These are phyloP conservation scores for Venturiaceae sp. DNA, from an alignment of 2,329 filamentous ascomycete species.

Conservation along the genomic window DNA sequence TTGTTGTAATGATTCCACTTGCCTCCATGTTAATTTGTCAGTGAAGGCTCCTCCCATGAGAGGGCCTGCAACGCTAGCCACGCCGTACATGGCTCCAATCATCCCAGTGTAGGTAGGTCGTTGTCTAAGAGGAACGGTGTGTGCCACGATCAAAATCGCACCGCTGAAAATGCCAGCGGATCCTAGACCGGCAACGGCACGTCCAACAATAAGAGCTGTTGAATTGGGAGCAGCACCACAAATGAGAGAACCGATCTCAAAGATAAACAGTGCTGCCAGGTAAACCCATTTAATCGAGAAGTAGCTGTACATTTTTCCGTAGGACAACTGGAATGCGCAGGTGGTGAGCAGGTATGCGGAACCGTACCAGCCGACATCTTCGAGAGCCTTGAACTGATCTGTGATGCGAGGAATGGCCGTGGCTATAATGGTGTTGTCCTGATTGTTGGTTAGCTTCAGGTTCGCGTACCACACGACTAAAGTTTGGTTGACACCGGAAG, in stretches of 20 bases:
- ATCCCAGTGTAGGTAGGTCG: conserved; percentile 40
- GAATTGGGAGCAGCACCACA: conserved; percentile 42
- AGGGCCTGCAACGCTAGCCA: conserved; percentile 38
- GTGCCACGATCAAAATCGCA: conserved; percentile 36
- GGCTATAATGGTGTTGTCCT: conserved; percentile 39
- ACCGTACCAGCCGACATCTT: conserved; percentile 38
- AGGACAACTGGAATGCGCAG: conserved; percentile 32
- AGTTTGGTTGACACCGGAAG: background rate
- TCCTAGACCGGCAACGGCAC: conserved; percentile 41
- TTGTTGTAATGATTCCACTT: too few species aligned
- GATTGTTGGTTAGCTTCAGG: background rate
- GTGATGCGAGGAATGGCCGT: conserved; percentile 40
- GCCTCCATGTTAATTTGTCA: conserved; percentile 35
- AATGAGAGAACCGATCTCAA: conserved; percentile 42
- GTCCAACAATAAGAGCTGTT: conserved; percentile 39
- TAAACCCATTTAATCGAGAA: conserved; percentile 37
- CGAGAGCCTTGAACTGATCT: conserved; percentile 34
- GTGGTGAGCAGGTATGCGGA: conserved; percentile 31
- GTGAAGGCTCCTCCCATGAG: conserved; percentile 38
- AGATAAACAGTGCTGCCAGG: conserved; percentile 33
- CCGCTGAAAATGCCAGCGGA: conserved; percentile 41
- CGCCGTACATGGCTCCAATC: conserved; percentile 39
- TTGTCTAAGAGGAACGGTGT: conserved; percentile 32
- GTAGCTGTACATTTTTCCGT: conserved; percentile 36
- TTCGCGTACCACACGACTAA: background rate